Evolutionary conservation across 2,329 filamentous ascomycete species (phyloP), one percentile per base, ranked within the genome.

Genomic region (Sporothrix curviconia): DNA sequence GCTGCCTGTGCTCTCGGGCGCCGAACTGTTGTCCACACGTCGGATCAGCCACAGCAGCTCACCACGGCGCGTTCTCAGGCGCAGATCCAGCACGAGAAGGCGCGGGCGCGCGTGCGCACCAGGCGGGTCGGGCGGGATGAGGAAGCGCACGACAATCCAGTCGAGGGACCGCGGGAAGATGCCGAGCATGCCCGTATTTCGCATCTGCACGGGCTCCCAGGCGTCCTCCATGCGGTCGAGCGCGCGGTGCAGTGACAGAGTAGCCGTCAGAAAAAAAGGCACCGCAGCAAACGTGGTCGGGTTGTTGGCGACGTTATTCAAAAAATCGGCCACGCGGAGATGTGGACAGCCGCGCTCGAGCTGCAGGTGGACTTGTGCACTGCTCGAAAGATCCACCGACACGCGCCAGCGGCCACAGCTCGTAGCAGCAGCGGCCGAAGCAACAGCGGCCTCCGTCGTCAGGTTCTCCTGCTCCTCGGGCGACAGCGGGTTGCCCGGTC

Each of bases 341-440:
- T 91, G 87, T 2, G 88, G 87, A 64, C 88, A 90, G 12, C 75
- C 76, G 14, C 74, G 72, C 40, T 85, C 78, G 19, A 92, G 74
- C 25, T 74, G 71, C 28, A 94, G 73, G 15, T 74, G 74, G 62
- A 89, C 82, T 2, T 74, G 68, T 3, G 77, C 70, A 17, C 75
- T 71, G 9, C 72, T 71, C 19, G 75, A 73, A 32, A 90, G 80
- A 60, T 83, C 78, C 42, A 90, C 72, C 3, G 75, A 75, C 2
- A 85, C 83, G 59, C 72, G 76, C 77, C 81, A 81, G 61, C 44
- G 47, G 11, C 59, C 51, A 15, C 24, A 25, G 8, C 42, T 37
- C 19, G 44, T 37, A n/a, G n/a, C 50, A 6, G 50, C 55, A 4
- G 49, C 32, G 15, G 49, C 19, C 5, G 37, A 17, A 8, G 51